phyloP scores from a whole-genome alignment of 495 filamentous ascomycete genomes.

The Sordaria brevicollis region DNA sequence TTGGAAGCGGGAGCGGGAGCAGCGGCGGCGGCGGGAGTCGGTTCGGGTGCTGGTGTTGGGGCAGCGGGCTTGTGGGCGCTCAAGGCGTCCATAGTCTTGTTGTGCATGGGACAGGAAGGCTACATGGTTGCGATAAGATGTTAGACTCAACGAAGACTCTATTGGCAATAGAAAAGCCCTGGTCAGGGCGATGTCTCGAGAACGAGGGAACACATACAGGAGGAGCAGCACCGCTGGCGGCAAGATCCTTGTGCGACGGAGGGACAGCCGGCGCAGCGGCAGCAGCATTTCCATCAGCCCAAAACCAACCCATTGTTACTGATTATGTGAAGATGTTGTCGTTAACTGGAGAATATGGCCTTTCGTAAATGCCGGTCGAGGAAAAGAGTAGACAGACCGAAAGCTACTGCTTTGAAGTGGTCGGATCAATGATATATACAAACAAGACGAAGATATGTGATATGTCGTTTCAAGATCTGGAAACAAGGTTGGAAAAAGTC shows the following conservation, averaged over 20 bases:
- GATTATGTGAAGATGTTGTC: not conserved
- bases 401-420: not conserved
- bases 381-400: not conserved
- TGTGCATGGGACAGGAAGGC: conserved; percentile 90
- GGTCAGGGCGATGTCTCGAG: not conserved
- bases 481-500: not conserved
- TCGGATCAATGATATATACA: not conserved
- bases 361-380: not conserved
- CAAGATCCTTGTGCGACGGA: conserved; percentile 14
- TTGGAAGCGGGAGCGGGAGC: conserved; percentile 24
- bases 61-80: conserved; percentile 12
- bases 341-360: not conserved
- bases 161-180: not conserved
- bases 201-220: conserved; percentile 53
- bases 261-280: conserved; percentile 20
- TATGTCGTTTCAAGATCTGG: not conserved
- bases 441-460: not conserved
- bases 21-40: conserved; percentile 29
- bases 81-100: conserved; percentile 39
- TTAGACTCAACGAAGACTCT: conserved; percentile 10
- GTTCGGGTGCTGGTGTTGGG: conserved; percentile 21
- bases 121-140: conserved; percentile 26
- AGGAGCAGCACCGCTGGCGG: conserved; percentile 36
- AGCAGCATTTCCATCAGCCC: conserved; percentile 61
- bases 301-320: conserved; percentile 88